These are phyloP conservation scores for Pyrenopolyporus hunteri DNA, from an alignment of 495 filamentous ascomycete genomes.

Conservation along the genomic window DNA sequence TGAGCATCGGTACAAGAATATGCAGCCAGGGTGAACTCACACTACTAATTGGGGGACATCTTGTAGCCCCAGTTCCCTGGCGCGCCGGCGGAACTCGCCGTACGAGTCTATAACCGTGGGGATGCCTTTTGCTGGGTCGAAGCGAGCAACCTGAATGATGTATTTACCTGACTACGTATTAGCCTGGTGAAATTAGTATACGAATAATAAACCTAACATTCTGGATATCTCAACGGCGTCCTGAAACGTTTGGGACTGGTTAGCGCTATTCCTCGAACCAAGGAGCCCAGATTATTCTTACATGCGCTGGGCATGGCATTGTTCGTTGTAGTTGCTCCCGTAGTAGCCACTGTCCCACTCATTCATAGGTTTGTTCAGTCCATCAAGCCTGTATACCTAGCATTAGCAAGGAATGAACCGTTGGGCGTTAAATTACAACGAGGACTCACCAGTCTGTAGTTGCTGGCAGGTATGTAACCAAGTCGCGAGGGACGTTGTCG, in stretches of 20 bases:
- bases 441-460: conserved; percentile 75
- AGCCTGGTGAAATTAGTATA: background rate
- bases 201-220: conserved; percentile 49
- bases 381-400: conserved; percentile 74
- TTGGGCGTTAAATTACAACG: background rate
- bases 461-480: conserved; percentile 80
- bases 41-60: conserved; percentile 76
- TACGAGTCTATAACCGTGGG: conserved; percentile 80
- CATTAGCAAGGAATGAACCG: background rate
- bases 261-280: background rate
- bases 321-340: conserved; percentile 71
- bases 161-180: conserved; percentile 61
- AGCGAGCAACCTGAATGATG: conserved; percentile 82
- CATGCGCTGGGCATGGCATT: conserved; percentile 65
- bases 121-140: conserved; percentile 88
- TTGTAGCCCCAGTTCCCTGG: conserved; percentile 51
- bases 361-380: conserved; percentile 79
- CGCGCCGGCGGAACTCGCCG: conserved; percentile 69
- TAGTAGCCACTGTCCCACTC: conserved; percentile 80
- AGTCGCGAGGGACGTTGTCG: conserved; percentile 64
- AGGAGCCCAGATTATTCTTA: conserved; percentile 39
- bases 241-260: conserved; percentile 45
- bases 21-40: conserved; percentile 25
- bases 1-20: background rate
- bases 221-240: conserved; percentile 70